Base-by-base conservation (phyloP, 768 basidiomycete species). In the Tulasnella calospora region DNA sequence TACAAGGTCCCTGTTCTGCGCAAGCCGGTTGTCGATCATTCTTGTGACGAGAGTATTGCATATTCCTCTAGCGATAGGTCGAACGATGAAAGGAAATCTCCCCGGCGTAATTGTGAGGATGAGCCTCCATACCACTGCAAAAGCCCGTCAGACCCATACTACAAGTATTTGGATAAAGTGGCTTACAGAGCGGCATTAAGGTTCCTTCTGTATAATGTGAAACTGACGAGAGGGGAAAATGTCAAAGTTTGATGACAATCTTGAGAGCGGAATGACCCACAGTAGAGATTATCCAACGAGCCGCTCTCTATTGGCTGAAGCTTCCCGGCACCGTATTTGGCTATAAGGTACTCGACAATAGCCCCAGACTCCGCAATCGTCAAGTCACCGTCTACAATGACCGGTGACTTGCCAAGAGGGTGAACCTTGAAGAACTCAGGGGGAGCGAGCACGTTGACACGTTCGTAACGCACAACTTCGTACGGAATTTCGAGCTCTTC, bases 401-500 rank as follows among this genome's bases (percentile, higher is more conserved):
- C 83, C 21, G 88, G 88, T 3, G 86, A 83, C 80, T 86, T 88
- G 35, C 88, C 87, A 10, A 88, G 81, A 23, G 88, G 87, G 71
- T 86, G 83, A 30, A 87, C 74, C 1, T 84, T 76, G 35, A 81
- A 80, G 12, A 87, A 81, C 73, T 86, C 86, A 7, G 72, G 74
- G 17, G 87, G 86, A 19, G 87, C 87, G 17, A 80, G 71, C 51
- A 81, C 71, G 38, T 83, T 79, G 3, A 74, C 78, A 38, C 86
- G 84, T 73, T 85, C 79, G 79, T 87, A 88, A 76, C 82, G 82
- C 80, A 86, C 87, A 81, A 88, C 83, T 69, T 85, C 82, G 79
- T 88, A 88, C 0, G 85, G 83, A 1, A 87, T 79, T n/a, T 83
- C 82, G 12, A 90, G 85, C 80, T 90, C 89, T 82, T 90, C 88